Percentiles rank a stretch among this genome's conserved stretches.
Evolutionary conservation across 495 filamentous ascomycete genomes (phyloP).

Genomic region (Hypoxylon intermedium): DNA sequence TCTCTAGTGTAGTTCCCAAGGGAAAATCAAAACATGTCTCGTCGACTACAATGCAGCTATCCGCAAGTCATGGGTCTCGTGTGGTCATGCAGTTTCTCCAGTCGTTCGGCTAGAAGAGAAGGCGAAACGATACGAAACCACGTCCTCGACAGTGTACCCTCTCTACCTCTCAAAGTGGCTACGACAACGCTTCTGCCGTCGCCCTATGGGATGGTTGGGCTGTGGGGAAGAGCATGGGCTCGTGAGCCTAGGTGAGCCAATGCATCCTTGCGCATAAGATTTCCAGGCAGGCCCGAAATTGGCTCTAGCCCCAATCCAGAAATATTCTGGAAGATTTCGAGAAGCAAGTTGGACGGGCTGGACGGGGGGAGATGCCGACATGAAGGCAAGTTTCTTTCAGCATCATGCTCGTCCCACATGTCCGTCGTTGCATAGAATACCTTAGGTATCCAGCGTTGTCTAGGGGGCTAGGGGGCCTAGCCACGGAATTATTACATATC

Average conservation of each 20-base stretch:
- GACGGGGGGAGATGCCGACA: conserved; percentile 24
- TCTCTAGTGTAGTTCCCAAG: background rate
- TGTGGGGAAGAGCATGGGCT: conserved; percentile 32
- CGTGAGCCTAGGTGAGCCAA: conserved; percentile 33
- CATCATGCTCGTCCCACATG: background rate
- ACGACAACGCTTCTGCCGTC: conserved; percentile 24
- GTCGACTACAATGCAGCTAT: conserved; percentile 17
- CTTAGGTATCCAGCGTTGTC: background rate
- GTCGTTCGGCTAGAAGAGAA: background rate
- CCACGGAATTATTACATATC: conserved; percentile 17
- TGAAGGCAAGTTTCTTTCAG: conserved; percentile 11
- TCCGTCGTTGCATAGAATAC: background rate
- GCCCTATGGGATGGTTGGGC: conserved; percentile 24
- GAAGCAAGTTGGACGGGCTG: conserved; percentile 15
- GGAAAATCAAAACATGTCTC: background rate
- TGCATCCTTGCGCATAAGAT: conserved; percentile 37
- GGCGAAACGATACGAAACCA: conserved; percentile 22
- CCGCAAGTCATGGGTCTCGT: conserved; percentile 16
- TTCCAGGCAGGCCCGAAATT: conserved; percentile 33
- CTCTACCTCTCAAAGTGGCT: conserved; percentile 23
- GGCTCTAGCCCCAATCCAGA: conserved; percentile 23
- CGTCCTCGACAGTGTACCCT: conserved; percentile 14
- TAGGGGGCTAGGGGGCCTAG: background rate
- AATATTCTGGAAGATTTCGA: conserved; percentile 41
- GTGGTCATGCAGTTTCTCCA: conserved; percentile 9